Evolutionary conservation across 176 grass and related monocot species (phyloP), one percentile per base, ranked within the genome.

Genomic region (Eleusine indica): DNA sequence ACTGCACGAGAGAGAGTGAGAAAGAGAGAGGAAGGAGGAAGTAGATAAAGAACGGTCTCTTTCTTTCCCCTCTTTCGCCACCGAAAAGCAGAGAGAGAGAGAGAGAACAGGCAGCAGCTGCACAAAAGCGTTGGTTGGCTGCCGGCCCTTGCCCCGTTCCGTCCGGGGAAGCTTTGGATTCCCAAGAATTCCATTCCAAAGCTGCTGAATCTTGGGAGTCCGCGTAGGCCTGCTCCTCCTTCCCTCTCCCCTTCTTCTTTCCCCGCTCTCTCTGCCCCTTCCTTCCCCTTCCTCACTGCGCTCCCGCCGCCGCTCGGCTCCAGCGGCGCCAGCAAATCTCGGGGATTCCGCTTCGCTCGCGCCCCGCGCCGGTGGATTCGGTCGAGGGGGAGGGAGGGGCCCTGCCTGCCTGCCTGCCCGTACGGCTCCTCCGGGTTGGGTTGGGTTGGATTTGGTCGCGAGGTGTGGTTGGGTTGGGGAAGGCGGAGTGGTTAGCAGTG

Each of bases 391-490:
- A 47, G 44, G 44, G 61, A 51, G 48, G 57, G 57, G 21, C 57
- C 54, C 8, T 2, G 69, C 68, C 68, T 3, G 46, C 46, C 68
- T 3, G 25, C 46, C 19, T 5, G 5, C 18, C 38, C 75, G 75
- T 61, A 6, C 53, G 4, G 1, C 56, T 21, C 19, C 56, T 37
- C 70, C 35, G 30, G 75, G 70, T 30, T 14, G 71, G 62, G 76
- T 74, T 68, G 87, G 86, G 80, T 70, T 71, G 83, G 88, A 68
- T 90, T 90, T 83, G 79, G 79, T 90, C 40, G 66, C 46, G 83
- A 43, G 77, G 83, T 71, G 88, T 47, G 78, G 88, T 82, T 82
- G 79, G 57, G 88, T 82, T 86, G 83, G 57, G 18, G 3, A 1
- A 52, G 73, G 74, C 19, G 79, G 84, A 79, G 88, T 86, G 78